phyloP scores from a whole-genome alignment of 2,329 filamentous ascomycete species.

The Claviceps fusiformis region DNA sequence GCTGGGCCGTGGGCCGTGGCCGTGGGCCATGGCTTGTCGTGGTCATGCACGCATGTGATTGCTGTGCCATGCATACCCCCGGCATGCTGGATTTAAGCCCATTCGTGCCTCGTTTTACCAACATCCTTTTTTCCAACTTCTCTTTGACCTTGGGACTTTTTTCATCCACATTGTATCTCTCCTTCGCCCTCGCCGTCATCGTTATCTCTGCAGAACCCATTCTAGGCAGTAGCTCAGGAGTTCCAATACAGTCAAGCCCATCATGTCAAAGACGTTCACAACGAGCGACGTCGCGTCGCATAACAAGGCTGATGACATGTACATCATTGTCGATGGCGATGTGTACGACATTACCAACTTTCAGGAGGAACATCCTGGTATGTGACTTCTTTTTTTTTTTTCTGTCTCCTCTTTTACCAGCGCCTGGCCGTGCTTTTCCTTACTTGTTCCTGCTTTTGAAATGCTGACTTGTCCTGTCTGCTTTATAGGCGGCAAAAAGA shows the following conservation, averaged over 20 bases:
- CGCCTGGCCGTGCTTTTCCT: neutral
- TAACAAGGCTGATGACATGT: slow-evolving; percentile 75
- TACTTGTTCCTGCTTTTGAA: neutral
- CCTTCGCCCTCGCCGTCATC: neutral
- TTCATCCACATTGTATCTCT: neutral
- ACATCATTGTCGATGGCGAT: slow-evolving; percentile 85
- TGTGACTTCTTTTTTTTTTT: slow-evolving; percentile 16
- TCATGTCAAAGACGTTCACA: slow-evolving; percentile 81
- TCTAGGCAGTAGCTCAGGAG: too few species aligned
- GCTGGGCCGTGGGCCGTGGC: too few species aligned
- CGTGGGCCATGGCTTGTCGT: neutral
- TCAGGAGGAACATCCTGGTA: slow-evolving; percentile 72
- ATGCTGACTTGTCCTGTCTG: neutral
- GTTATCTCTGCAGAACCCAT: neutral
- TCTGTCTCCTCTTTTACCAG: too few species aligned
- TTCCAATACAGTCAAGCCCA: slow-evolving; percentile 10
- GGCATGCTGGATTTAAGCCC: neutral
- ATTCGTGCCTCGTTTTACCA: neutral
- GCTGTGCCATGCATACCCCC: neutral
- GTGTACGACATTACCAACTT: slow-evolving; percentile 91
- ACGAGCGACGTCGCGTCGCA: slow-evolving; percentile 78
- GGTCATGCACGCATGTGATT: too few species aligned
- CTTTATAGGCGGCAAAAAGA: slow-evolving; percentile 45
- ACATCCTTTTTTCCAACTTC: neutral
- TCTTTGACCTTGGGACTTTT: neutral